Conservation (phyloP, 257 asterid genomes). For the Solanum sitiens region DNA sequence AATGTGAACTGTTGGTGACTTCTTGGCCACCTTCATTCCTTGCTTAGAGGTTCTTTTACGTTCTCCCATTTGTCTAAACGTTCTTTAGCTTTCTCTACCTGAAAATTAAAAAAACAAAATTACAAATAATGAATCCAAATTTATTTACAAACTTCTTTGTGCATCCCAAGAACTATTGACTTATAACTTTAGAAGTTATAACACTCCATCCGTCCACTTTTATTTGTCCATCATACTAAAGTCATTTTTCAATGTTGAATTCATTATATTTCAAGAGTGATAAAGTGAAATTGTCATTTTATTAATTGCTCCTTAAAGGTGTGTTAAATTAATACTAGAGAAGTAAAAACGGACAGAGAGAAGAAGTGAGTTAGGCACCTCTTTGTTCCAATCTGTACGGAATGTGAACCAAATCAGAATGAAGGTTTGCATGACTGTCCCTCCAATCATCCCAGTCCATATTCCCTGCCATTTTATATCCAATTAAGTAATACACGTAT, state of each 20-base stretch:
- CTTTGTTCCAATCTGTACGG: constrained; percentile 65
- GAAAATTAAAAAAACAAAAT: background rate
- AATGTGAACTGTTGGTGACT: background rate
- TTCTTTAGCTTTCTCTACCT: constrained; percentile 63
- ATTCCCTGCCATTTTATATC: constrained; percentile 37
- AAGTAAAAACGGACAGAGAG: background rate
- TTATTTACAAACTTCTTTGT: background rate
- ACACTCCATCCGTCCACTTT: background rate
- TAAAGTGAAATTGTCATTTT: background rate
- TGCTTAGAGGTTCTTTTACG: constrained; percentile 29
- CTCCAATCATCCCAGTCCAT: constrained; percentile 89
- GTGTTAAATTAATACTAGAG: background rate
- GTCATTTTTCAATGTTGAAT: background rate
- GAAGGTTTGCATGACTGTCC: constrained; percentile 73
- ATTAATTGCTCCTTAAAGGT: background rate
- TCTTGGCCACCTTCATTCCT: background rate
- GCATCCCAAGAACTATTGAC: background rate
- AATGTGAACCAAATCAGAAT: constrained; percentile 69
- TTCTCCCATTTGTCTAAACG: constrained; percentile 61
- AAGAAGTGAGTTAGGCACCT: constrained; percentile 26
- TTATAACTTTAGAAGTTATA: background rate
- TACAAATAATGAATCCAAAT: background rate
- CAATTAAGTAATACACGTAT: no score
- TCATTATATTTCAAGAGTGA: no score
- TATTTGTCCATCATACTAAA: background rate